Evolutionary conservation across 1,139 yeast genomes (phyloP).

Genomic region (Magnusiomyces sp.): DNA sequence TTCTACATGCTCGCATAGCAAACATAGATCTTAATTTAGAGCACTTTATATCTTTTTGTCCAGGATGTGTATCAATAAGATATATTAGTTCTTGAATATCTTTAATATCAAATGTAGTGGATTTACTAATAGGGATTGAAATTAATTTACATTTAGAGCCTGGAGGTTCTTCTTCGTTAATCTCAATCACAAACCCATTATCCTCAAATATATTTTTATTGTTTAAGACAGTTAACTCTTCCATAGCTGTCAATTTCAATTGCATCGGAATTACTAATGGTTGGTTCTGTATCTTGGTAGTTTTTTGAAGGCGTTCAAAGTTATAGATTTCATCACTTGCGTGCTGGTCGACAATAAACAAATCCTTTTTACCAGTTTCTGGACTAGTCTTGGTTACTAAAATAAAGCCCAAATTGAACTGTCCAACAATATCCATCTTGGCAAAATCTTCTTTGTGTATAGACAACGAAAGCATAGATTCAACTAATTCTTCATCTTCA

Average conservation of each 20-base stretch:
- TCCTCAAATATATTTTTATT: conserved; percentile 47
- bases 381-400: conserved; percentile 44
- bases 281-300: conserved; percentile 55
- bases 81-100: conserved; percentile 76
- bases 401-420: conserved; percentile 86
- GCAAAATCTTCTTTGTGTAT: conserved; percentile 35
- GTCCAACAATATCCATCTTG: conserved; percentile 76
- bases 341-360: conserved; percentile 91
- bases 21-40: conserved; percentile 73
- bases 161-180: conserved; percentile 43
- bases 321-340: conserved; percentile 94
- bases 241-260: conserved; percentile 65
- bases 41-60: conserved; percentile 42
- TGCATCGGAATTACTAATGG: conserved; percentile 58
- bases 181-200: conserved; percentile 65
- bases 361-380: conserved; percentile 34
- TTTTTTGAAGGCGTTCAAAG: conserved; percentile 59
- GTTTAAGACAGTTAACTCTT: conserved; percentile 61
- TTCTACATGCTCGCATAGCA: conserved; percentile 93
- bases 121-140: conserved; percentile 68
- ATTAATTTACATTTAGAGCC: conserved; percentile 50
- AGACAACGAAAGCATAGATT: conserved; percentile 24
- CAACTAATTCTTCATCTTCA: conserved; percentile 44
- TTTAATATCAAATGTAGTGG: conserved; percentile 48
- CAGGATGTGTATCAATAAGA: conserved; percentile 39